These are phyloP conservation scores for Ascochyta viciae-villosae DNA, from an alignment of 2,329 filamentous ascomycete genomes.

Conservation along the genomic window DNA sequence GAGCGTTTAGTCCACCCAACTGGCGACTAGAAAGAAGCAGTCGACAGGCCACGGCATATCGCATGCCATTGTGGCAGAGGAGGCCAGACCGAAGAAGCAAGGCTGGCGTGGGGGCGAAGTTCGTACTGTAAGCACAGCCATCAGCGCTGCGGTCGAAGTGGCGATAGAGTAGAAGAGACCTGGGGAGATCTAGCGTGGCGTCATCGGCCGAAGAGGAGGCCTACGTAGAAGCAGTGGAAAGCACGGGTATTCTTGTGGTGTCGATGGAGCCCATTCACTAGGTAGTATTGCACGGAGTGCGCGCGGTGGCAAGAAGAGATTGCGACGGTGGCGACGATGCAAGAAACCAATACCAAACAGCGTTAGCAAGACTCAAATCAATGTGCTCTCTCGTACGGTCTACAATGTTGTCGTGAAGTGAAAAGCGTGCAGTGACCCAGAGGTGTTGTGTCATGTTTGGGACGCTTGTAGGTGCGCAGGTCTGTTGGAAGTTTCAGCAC, in stretches of 20 bases:
- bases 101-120: constrained; percentile 20
- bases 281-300: background rate
- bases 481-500: background rate
- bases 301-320: background rate
- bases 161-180: background rate
- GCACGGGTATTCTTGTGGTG: background rate
- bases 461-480: background rate
- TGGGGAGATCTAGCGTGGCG: background rate
- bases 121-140: constrained; percentile 23
- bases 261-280: background rate
- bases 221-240: background rate
- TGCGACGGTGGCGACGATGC: background rate
- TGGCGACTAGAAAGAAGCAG: background rate
- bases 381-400: background rate
- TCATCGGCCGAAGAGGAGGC: background rate
- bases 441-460: background rate
- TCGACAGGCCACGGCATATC: background rate
- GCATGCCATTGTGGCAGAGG: constrained; percentile 1
- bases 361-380: background rate
- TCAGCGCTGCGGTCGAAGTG: constrained; percentile 18
- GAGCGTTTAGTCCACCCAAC: background rate
- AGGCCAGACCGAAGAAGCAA: constrained; percentile 20
- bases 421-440: background rate
- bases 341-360: background rate
- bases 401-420: background rate